Percentiles rank a stretch among this genome's conserved stretches.
These are phyloP conservation scores for Penicillium taxi DNA, from an alignment of 495 filamentous ascomycete species.

Conservation along the genomic window DNA sequence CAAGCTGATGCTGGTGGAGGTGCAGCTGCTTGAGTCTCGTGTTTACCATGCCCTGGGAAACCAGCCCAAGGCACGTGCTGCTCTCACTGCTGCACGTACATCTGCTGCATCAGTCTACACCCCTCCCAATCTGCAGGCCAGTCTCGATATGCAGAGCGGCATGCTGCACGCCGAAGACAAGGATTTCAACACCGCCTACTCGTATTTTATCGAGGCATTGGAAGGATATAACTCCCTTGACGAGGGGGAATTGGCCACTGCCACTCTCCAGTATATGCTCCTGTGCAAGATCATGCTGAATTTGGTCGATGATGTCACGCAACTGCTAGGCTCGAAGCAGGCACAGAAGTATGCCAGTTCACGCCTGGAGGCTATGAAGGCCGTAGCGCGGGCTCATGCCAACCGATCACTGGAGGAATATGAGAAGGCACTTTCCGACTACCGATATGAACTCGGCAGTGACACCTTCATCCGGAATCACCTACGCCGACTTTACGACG, in stretches of 20 bases:
- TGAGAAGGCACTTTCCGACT: conserved; percentile 80
- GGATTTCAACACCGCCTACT: conserved; percentile 97
- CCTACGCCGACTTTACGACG: conserved; percentile 87
- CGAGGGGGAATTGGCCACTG: conserved; percentile 72
- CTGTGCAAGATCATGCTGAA: conserved; percentile 99
- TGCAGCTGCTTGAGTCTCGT: conserved; percentile 91
- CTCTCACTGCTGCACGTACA: conserved; percentile 87
- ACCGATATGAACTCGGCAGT: conserved; percentile 82
- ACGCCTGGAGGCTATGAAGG: conserved; percentile 97
- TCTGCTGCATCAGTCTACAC: conserved; percentile 95
- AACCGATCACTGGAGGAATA: conserved; percentile 95
- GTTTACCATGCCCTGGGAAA: conserved; percentile 98
- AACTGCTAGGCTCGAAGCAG: conserved; percentile 86
- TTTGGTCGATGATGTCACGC: conserved; percentile 87
- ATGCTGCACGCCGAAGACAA: conserved; percentile 97
- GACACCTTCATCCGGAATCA: conserved; percentile 95
- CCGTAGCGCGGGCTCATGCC: conserved; percentile 87
- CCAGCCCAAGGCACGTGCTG: conserved; percentile 89
- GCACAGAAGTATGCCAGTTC: conserved; percentile 91
- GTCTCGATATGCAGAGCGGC: conserved; percentile 96
- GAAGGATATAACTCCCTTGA: conserved; percentile 95
- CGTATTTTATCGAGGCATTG: conserved; percentile 97
- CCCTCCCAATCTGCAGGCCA: conserved; percentile 87
- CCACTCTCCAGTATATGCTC: conserved; percentile 97
- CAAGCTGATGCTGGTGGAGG: conserved; percentile 97